Evolutionary conservation across 2,329 filamentous ascomycete genomes (phyloP).

Genomic region (Hymenotorrendiella dingleyae): DNA sequence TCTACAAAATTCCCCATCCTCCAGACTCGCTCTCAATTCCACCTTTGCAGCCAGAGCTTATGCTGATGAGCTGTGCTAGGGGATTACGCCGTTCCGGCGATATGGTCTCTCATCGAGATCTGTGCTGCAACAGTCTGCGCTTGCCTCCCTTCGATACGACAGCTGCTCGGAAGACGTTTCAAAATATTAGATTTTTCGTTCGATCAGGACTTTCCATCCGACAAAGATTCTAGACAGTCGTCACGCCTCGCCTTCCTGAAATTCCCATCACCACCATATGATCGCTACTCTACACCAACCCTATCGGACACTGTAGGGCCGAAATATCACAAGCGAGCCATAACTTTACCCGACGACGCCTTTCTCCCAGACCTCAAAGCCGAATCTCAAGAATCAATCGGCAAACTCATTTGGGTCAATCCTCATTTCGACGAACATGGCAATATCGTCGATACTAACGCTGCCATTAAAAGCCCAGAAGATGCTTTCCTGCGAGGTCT

Average conservation of each 20-base stretch:
- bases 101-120: conserved; percentile 28
- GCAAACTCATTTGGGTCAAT: not conserved
- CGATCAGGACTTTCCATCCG: not conserved
- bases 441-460: no score
- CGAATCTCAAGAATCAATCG: not conserved
- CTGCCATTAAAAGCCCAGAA: no score
- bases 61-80: conserved; percentile 8
- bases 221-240: not conserved
- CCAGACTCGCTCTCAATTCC: not conserved
- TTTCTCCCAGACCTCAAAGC: not conserved
- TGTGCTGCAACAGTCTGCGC: conserved; percentile 24
- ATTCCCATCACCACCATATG: not conserved
- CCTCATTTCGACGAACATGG: not conserved
- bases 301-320: conserved; percentile 1
- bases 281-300: not conserved
- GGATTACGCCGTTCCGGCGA: conserved; percentile 19
- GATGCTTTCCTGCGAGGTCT: no score
- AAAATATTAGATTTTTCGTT: conserved; percentile 9
- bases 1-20: not conserved
- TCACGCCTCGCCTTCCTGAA: no score
- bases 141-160: conserved; percentile 23
- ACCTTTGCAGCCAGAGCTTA: not conserved
- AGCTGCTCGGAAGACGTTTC: conserved; percentile 17
- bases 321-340: conserved; percentile 3
- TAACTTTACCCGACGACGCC: conserved; percentile 1